Percentiles rank a stretch among this genome's conserved stretches.
These are phyloP conservation scores for Penicillium chermesinum DNA, from an alignment of 495 filamentous ascomycete species.

Conservation along the genomic window DNA sequence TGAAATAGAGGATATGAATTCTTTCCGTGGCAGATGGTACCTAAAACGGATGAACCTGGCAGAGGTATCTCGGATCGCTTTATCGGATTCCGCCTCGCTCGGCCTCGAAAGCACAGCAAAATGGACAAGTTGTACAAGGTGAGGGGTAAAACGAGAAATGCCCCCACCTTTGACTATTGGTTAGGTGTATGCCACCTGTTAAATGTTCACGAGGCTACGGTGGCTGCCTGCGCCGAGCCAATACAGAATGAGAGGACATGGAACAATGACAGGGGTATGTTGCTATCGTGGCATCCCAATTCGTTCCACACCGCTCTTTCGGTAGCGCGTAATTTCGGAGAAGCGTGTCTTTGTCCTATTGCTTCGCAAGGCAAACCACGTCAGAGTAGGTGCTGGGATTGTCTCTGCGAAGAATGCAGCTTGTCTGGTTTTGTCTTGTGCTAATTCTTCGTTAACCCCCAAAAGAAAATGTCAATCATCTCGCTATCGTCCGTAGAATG, in stretches of 20 bases:
- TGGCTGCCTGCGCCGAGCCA: slow-evolving; percentile 1
- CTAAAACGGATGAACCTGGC: slow-evolving; percentile 10
- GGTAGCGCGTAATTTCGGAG: too few relatives aligned
- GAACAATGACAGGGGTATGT: background rate
- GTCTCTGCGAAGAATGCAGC: too few relatives aligned
- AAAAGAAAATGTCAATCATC: too few relatives aligned
- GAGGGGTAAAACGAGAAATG: background rate
- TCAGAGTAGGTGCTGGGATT: too few relatives aligned
- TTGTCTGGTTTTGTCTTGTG: too few relatives aligned
- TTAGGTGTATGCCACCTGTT: background rate
- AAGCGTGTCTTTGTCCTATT: too few relatives aligned
- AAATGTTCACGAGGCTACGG: background rate
- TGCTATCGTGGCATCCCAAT: too few relatives aligned
- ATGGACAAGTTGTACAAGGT: background rate
- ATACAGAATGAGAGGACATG: background rate
- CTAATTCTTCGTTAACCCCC: too few relatives aligned
- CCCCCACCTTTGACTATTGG: background rate
- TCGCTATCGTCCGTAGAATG: too few relatives aligned
- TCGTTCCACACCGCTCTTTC: too few relatives aligned
- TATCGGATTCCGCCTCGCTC: background rate
- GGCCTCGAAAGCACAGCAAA: background rate
- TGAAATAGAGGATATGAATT: background rate
- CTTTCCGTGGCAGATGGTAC: slow-evolving; percentile 28
- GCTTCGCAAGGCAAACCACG: too few relatives aligned
- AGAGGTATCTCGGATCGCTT: background rate